These are phyloP conservation scores for Macroventuria anomochaeta DNA, from an alignment of 2,329 filamentous ascomycete genomes.

Conservation along the genomic window DNA sequence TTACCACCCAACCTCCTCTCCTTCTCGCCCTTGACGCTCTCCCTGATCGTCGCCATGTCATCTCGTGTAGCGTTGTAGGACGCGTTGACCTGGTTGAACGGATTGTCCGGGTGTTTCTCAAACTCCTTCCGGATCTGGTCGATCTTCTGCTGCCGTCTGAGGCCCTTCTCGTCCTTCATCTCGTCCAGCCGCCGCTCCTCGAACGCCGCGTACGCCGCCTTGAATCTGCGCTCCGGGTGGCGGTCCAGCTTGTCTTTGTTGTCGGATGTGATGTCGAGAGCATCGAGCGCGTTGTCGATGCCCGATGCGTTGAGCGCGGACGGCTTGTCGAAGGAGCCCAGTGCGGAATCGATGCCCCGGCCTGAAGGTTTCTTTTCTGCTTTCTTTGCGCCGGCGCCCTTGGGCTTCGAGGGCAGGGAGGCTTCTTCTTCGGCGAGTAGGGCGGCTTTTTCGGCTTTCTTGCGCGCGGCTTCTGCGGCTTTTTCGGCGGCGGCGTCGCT, in stretches of 20 bases:
- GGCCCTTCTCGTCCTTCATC: conserved; percentile 82
- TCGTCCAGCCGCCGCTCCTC: conserved; percentile 82
- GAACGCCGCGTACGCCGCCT: conserved; percentile 82
- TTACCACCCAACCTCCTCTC: conserved; percentile 67
- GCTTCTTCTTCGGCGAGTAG: conserved; percentile 83
- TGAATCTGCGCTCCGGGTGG: conserved; percentile 86
- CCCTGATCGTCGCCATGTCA: conserved; percentile 71
- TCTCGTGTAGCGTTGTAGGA: conserved; percentile 79
- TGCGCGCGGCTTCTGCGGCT: conserved; percentile 79
- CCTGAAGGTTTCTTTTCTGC: conserved; percentile 53
- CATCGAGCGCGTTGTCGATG: conserved; percentile 93
- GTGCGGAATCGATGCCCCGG: conserved; percentile 72
- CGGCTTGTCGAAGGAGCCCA: conserved; percentile 53
- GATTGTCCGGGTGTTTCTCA: conserved; percentile 92
- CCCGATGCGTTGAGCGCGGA: conserved; percentile 77
- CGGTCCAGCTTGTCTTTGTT: conserved; percentile 76
- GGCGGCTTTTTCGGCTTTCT: conserved; percentile 92
- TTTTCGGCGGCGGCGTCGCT: conserved; percentile 87
- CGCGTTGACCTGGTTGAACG: conserved; percentile 84
- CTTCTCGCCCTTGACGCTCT: conserved; percentile 73
- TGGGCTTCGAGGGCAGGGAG: conserved; percentile 66
- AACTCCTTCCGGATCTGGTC: conserved; percentile 90
- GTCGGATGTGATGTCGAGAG: conserved; percentile 72
- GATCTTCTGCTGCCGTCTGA: conserved; percentile 83
- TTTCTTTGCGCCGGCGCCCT: conserved; percentile 71